Conservation (phyloP, 2,329 filamentous ascomycete species). For the Xylariaceae sp. region DNA sequence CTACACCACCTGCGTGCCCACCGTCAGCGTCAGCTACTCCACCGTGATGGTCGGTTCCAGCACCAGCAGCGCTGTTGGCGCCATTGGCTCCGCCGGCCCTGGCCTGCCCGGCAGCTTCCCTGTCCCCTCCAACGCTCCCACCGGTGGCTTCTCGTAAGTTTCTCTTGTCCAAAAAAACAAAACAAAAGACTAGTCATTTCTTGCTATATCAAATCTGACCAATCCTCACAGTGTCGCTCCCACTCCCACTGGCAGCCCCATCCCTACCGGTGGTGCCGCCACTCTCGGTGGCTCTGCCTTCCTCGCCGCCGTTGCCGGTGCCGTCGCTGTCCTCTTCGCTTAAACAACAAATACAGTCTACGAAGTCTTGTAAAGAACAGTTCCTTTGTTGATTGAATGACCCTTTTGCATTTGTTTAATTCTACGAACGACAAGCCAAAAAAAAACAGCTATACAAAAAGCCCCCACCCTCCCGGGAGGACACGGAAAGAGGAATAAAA, state of each 20-base stretch:
- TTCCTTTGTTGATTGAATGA: conserved; percentile 27
- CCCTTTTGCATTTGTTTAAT: conserved; percentile 3
- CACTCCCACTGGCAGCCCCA: conserved; percentile 31
- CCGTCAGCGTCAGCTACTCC: conserved; percentile 27
- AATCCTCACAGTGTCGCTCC: conserved; percentile 29
- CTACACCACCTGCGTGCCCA: conserved; percentile 40
- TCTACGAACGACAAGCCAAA: not conserved
- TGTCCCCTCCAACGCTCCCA: conserved; percentile 25
- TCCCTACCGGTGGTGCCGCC: conserved; percentile 46
- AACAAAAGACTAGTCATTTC: not conserved
- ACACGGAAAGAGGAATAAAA: too few species aligned
- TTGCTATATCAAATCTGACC: conserved; percentile 13
- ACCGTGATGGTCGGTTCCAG: conserved; percentile 20
- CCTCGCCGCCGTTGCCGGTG: conserved; percentile 50
- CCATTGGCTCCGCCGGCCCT: conserved; percentile 2
- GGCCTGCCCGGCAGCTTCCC: conserved; percentile 14
- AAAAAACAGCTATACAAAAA: too few species aligned
- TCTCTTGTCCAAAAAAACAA: not conserved
- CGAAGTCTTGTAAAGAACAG: not conserved
- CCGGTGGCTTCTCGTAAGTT: conserved; percentile 28
- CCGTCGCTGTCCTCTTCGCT: conserved; percentile 49
- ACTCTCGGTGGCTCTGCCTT: conserved; percentile 48
- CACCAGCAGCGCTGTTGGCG: conserved; percentile 5
- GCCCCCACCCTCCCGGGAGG: too few species aligned
- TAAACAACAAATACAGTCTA: conserved; percentile 36